Evolutionary conservation across 2,329 filamentous ascomycete species (phyloP).

Genomic region (Fusarium proliferatum): DNA sequence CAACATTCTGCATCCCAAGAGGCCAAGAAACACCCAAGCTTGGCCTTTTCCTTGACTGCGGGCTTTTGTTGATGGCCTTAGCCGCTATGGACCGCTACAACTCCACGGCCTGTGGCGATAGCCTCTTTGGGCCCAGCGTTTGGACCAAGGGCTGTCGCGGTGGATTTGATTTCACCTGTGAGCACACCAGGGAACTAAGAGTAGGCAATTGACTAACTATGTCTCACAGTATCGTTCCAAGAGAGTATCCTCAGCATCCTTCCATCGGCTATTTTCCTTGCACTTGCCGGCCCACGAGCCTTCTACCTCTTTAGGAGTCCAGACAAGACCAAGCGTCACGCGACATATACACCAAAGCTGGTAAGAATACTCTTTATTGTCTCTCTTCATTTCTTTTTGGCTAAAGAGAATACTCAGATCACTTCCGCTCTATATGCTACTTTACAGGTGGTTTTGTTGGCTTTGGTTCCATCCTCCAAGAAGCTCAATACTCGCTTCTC

Average conservation of each 20-base stretch:
- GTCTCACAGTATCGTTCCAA: constrained; percentile 46
- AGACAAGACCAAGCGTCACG: constrained; percentile 41
- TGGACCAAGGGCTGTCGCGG: constrained; percentile 46
- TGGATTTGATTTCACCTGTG: constrained; percentile 49
- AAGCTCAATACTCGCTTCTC: constrained; percentile 44
- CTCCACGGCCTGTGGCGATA: constrained; percentile 44
- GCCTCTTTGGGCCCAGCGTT: constrained; percentile 46
- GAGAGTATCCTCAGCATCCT: constrained; percentile 44
- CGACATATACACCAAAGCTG: constrained; percentile 46
- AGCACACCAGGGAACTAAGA: neutral
- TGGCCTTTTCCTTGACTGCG: neutral
- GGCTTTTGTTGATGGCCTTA: neutral
- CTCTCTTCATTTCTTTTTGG: neutral
- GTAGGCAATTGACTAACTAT: constrained; percentile 2
- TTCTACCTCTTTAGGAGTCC: constrained; percentile 39
- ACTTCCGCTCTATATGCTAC: constrained; percentile 37
- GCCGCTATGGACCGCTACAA: constrained; percentile 40
- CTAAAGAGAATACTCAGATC: constrained; percentile 24
- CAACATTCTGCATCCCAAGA: neutral
- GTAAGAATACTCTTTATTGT: constrained; percentile 2
- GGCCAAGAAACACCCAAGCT: neutral
- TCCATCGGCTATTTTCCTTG: constrained; percentile 43
- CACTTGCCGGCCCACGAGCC: constrained; percentile 36
- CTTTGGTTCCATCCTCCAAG: constrained; percentile 41
- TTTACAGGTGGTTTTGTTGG: constrained; percentile 44